Base-by-base conservation (phyloP, 371 early-diverging fungal genomes). In the Dichotomocladium elegans region DNA sequence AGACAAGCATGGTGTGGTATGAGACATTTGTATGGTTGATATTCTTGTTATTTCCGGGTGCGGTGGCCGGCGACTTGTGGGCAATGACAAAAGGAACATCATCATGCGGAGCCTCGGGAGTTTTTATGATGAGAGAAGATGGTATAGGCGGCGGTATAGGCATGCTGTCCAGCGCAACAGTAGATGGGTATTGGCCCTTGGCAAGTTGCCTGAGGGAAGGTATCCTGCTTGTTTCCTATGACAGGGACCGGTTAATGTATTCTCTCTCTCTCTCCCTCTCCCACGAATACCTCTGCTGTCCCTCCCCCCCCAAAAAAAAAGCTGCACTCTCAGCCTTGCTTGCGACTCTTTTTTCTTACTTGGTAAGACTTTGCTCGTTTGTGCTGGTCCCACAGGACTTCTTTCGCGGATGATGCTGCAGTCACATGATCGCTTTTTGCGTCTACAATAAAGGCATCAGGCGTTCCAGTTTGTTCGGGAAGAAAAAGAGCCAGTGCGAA, bases 331-430 rank as follows among this genome's bases (percentile, higher is more conserved):
- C n/a, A n/a, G n/a, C n/a, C n/a, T n/a, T n/a, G n/a, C n/a, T n/a
- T n/a, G n/a, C n/a, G n/a, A n/a, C 9, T 37, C 19, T 8, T 43
- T 14, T 40, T 44, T 55, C 30, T 41, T 60, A 60, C 65, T 47
- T 65, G 69, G 24, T 65, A 70, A n/a, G 68, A 70, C 44, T 68
- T 68, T 14, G 66, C 63, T 21, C 66, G 33, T 51, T 68, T 63
- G 21, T 68, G 66, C 8, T 65, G 54, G 24, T 41, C 54, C 64
- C 63, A 66, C 14, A 55, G 48, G 10, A 51, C 33, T 19, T 60
- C 55, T 17, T 60, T 45, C 8, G 47, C 15, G n/a, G 37, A 37
- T 2, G 51, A 47, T 40, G 52, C 51, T 15, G 52, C 46, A n/a
- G 47, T 48, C 17, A 53, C 46, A 44, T 51, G 51, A 29, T 62